phyloP scores from a whole-genome alignment of 2,329 filamentous ascomycete species.

The Cladosporium sp. region DNA sequence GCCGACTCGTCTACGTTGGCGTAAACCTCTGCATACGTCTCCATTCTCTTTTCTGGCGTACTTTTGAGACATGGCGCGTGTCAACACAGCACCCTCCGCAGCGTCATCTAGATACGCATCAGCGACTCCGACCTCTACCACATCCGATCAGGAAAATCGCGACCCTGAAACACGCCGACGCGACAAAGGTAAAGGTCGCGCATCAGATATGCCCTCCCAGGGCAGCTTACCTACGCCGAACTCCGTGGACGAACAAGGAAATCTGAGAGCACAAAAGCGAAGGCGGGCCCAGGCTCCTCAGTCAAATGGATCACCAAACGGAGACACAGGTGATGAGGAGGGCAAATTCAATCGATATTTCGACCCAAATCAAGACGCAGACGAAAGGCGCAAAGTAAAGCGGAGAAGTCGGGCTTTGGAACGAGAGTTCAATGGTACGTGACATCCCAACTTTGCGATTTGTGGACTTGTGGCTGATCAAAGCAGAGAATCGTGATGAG shows the following conservation, averaged over 20 bases:
- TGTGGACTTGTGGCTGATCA: conserved; percentile 16
- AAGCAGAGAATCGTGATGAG: conserved; percentile 65
- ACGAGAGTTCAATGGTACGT: conserved; percentile 54
- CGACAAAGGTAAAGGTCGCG: conserved; percentile 42
- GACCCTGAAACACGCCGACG: conserved; percentile 23
- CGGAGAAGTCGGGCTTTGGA: conserved; percentile 65
- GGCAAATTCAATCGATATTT: conserved; percentile 48
- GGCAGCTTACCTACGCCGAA: conserved; percentile 34
- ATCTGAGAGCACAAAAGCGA: conserved; percentile 23
- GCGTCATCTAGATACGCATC: conserved; percentile 20
- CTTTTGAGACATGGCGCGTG: conserved; percentile 24
- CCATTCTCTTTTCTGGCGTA: neutral
- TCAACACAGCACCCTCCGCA: conserved; percentile 16
- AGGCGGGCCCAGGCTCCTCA: conserved; percentile 16
- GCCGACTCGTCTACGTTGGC: neutral
- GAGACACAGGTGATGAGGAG: conserved; percentile 28
- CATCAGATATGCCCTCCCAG: conserved; percentile 34
- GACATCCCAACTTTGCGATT: neutral
- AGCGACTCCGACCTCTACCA: conserved; percentile 15
- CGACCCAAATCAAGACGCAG: conserved; percentile 76
- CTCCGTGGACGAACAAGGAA: conserved; percentile 27
- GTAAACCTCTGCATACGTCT: neutral
- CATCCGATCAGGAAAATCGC: conserved; percentile 43
- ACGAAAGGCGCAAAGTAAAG: conserved; percentile 68
- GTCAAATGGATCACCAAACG: conserved; percentile 8